Evolutionary conservation across 2,329 filamentous ascomycete genomes (phyloP), one percentile per base, ranked within the genome.

Genomic region (Penicillium freii): DNA sequence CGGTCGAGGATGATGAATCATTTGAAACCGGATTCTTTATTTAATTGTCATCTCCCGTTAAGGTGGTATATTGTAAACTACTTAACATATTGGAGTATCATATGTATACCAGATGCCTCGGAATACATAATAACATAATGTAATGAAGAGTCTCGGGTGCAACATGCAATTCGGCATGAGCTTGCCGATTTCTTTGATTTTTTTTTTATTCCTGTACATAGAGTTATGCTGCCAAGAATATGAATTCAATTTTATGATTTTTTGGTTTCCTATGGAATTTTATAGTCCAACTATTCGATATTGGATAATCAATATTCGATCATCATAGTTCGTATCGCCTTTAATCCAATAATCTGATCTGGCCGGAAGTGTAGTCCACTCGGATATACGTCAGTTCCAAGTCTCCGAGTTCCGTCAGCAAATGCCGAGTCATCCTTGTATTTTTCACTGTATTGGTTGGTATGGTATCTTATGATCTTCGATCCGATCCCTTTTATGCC

Each of bases 381-480:
- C 58, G 59, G 60, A 62, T 63, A 59, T 65, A 65, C 61, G 56
- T 63, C 61, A 61, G 50, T 51, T 23, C 27, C 43, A 51, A 50
- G 56, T 56, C 57, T 60, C 61, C 51, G 63, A 65, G 51, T 56
- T 62, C 63, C 63, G 63, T 61, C 52, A 53, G 33, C 33, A 57
- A 54, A 60, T 60, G 63, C 62, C 62, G 59, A 63, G 52, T 61
- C 52, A 53, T 61, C 52, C 54, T 56, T 34, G 44, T 47, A 47
- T 11, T 34, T 47, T 46, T 29, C 8, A 13, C 1, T 1, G 27
- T 33, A 29, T 40, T 17, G 11, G 2, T 17, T 6, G 5, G 33
- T 38, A 27, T 13, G 3, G 29, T 38, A 38, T 15, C 27, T 19
- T 38, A 34, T 49, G 46, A 49, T 49, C 33, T 38, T 49, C 46